Conservation (phyloP, 2,329 filamentous ascomycete species). For the Grosmannia huntii region DNA sequence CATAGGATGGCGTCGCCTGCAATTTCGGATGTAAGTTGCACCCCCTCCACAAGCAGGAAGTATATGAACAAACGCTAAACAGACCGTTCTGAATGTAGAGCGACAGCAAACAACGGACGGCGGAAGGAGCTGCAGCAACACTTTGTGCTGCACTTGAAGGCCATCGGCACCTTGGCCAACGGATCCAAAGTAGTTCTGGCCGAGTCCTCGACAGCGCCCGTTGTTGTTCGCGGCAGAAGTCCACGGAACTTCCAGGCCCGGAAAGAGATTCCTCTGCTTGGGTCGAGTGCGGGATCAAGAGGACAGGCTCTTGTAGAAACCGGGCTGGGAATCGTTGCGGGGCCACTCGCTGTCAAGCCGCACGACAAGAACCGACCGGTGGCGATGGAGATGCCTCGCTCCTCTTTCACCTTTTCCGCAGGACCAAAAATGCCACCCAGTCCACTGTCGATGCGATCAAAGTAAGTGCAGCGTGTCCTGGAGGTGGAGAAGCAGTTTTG, state of each 20-base stretch:
- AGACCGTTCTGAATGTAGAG: conserved; percentile 31
- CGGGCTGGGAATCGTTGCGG: conserved; percentile 46
- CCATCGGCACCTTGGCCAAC: conserved; percentile 70
- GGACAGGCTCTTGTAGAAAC: conserved; percentile 61
- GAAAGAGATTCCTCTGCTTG: conserved; percentile 81
- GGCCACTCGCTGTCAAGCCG: conserved; percentile 40
- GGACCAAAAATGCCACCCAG: conserved; percentile 38
- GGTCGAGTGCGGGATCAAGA: conserved; percentile 62
- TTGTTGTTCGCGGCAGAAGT: conserved; percentile 86
- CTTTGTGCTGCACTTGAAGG: conserved; percentile 80
- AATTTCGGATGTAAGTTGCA: conserved; percentile 62
- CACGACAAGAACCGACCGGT: conserved; percentile 40
- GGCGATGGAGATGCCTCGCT: conserved; percentile 42
- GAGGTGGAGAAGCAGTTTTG: background rate
- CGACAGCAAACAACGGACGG: conserved; percentile 90
- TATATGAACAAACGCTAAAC: background rate
- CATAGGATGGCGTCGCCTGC: conserved; percentile 84
- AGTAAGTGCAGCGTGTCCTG: conserved; percentile 30
- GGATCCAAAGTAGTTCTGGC: conserved; percentile 71
- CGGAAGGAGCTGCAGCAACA: conserved; percentile 93
- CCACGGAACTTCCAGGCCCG: conserved; percentile 89
- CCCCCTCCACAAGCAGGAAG: background rate
- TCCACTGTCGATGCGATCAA: conserved; percentile 43
- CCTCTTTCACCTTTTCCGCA: conserved; percentile 45
- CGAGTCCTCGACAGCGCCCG: conserved; percentile 76